Evolutionary conservation across 2,329 filamentous ascomycete genomes (phyloP).

Genomic region (Lecanoromycetidae sp.): DNA sequence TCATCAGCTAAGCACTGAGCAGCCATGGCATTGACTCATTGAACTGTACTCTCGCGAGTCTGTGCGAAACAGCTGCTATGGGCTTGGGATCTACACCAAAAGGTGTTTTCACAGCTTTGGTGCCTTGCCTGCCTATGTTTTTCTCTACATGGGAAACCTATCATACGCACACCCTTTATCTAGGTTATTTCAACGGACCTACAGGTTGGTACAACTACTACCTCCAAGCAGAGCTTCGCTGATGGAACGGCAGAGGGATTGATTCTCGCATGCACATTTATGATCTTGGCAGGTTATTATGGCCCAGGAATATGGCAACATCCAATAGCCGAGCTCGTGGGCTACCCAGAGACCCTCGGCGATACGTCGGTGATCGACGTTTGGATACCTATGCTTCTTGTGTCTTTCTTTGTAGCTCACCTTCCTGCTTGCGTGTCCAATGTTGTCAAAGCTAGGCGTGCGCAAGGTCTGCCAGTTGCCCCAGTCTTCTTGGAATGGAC

Average conservation of each 20-base stretch:
- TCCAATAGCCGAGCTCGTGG: conserved; percentile 58
- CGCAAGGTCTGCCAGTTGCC: conserved; percentile 58
- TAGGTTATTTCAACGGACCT: conserved; percentile 92
- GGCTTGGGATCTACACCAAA: conserved; percentile 72
- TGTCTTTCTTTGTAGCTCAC: conserved; percentile 58
- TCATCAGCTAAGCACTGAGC: conserved; percentile 20
- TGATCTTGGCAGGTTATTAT: conserved; percentile 76
- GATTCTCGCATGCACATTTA: conserved; percentile 73
- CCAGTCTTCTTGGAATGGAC: conserved; percentile 91
- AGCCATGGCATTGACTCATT: conserved; percentile 93
- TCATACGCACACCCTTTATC: conserved; percentile 91
- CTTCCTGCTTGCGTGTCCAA: conserved; percentile 83
- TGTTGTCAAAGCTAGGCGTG: conserved; percentile 63
- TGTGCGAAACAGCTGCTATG: conserved; percentile 88
- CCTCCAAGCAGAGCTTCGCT: not conserved
- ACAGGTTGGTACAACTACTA: conserved; percentile 40
- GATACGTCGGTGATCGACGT: conserved; percentile 70
- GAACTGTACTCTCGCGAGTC: conserved; percentile 86
- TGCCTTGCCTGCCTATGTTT: conserved; percentile 94
- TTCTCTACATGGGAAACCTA: conserved; percentile 99
- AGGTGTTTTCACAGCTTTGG: conserved; percentile 81
- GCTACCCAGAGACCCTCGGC: conserved; percentile 51
- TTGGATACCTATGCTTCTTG: conserved; percentile 58
- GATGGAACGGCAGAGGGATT: conserved; percentile 53
- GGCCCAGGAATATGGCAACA: conserved; percentile 79